Evolutionary conservation across 2,329 filamentous ascomycete genomes (phyloP), one percentile per base, ranked within the genome.

Genomic region (Dothistroma septosporum): DNA sequence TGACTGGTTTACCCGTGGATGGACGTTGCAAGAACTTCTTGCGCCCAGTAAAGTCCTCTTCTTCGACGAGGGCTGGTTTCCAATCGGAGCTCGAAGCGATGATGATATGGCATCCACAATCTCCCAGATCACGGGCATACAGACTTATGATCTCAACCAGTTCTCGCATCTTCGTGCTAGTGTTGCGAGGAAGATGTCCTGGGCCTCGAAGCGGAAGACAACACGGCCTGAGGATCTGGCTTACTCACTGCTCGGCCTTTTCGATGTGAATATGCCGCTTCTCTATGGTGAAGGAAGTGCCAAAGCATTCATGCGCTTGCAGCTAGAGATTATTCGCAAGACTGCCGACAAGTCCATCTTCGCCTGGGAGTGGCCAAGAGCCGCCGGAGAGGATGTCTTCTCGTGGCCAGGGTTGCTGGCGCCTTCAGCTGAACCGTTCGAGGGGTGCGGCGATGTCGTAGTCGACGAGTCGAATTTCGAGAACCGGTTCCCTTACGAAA

Each of bases 171-270:
- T 35, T 11, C 50, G 50, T 19, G 47, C 41, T 5, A 37, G 63
- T 35, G 52, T 63, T 11, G 66, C 66, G 22, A 58, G 61, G 37
- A 58, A 64, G 11, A 68, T 68, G 66, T 53, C 55, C 16, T 69
- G 67, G 67, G 62, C 59, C 9, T 24, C 61, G 6, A 19, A 32
- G 14, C 55, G 67, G 11, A 46, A 47, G 7, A 68, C 66, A 0
- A 63, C 63, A 16, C 57, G 73, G 3, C 7, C 58, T 0, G 79
- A 81, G 56, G 80, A 82, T 44, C 70, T 73, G n/a, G 77, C 77
- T 0, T 82, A 81, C 49, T 79, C 73, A 9, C 68, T 82, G 0
- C 62, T 81, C 2, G 79, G 79, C 0, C 70, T 81, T 0, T 81
- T 82, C 35, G 70, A 70, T 1, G 70, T 81, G 19, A 73, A 77